Percentiles rank a stretch among this genome's conserved stretches.
Evolutionary conservation across 371 early-diverging fungal genomes (phyloP).

Genomic region (Funneliformis caledonium): DNA sequence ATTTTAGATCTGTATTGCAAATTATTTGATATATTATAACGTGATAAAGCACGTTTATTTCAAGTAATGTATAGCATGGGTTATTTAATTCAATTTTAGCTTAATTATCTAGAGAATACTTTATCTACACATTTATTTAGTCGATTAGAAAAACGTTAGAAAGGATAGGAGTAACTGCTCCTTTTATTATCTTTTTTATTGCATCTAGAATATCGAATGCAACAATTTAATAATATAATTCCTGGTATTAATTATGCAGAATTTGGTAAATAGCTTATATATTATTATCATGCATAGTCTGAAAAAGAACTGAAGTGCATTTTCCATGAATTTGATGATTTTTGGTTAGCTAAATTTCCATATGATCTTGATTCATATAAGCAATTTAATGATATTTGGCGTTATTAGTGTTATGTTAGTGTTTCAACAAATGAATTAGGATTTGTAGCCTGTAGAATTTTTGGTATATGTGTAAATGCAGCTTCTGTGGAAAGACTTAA

Average conservation of each 20-base stretch:
- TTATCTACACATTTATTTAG: not conserved
- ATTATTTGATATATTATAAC: not conserved
- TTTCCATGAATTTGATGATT: not conserved
- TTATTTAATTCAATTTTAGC: not conserved
- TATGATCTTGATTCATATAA: conserved; percentile 11
- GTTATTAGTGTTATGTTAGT: not conserved
- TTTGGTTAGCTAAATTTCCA: not conserved
- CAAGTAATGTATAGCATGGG: not conserved
- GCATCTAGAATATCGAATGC: not conserved
- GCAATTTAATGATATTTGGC: conserved; percentile 3
- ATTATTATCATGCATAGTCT: not conserved
- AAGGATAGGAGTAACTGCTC: not conserved
- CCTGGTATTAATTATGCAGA: not conserved
- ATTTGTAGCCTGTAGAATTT: not conserved
- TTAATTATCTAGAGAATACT: not conserved
- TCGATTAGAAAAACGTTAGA: not conserved
- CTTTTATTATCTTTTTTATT: not conserved
- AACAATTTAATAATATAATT: not conserved
- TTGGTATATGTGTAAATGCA: conserved; percentile 26
- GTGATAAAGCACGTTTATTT: not conserved
- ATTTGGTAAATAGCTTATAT: not conserved
- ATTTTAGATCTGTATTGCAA: not conserved
- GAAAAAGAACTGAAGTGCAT: not conserved
- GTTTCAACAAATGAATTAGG: conserved; percentile 10
- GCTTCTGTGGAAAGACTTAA: not conserved